phyloP scores from a whole-genome alignment of 2,329 filamentous ascomycete genomes.

The Colletotrichum cereale region DNA sequence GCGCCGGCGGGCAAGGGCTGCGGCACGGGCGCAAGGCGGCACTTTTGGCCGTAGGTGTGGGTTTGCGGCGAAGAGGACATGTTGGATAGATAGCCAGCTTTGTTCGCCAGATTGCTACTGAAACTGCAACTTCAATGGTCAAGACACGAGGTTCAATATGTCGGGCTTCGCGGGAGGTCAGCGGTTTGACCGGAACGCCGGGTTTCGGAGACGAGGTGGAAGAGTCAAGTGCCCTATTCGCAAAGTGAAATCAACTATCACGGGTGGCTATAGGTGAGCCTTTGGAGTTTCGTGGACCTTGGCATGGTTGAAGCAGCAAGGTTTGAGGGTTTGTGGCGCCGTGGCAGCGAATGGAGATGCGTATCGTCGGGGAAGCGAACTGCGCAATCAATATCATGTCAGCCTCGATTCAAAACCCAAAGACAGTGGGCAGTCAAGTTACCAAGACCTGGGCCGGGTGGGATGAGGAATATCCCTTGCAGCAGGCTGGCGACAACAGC shows the following conservation, averaged over 20 bases:
- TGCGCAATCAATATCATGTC: background rate
- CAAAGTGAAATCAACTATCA: background rate
- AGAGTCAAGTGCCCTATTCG: background rate
- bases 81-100: background rate
- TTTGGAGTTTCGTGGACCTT: background rate
- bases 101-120: background rate
- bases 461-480: background rate
- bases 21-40: conserved; percentile 65
- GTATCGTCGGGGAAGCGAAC: background rate
- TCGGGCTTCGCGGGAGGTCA: background rate
- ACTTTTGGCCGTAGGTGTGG: conserved; percentile 73
- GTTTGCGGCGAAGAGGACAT: conserved; percentile 19
- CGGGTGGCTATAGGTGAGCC: conserved; percentile 3
- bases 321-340: background rate
- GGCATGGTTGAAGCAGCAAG: conserved; percentile 12
- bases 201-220: background rate
- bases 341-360: background rate
- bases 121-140: background rate
- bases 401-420: background rate
- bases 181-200: background rate
- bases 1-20: conserved; percentile 49
- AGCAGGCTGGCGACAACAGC: background rate
- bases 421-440: background rate
- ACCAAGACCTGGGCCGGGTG: background rate
- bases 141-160: background rate